Base-by-base conservation (phyloP, 768 basidiomycete genomes). In the Leccinum aurantiacum region DNA sequence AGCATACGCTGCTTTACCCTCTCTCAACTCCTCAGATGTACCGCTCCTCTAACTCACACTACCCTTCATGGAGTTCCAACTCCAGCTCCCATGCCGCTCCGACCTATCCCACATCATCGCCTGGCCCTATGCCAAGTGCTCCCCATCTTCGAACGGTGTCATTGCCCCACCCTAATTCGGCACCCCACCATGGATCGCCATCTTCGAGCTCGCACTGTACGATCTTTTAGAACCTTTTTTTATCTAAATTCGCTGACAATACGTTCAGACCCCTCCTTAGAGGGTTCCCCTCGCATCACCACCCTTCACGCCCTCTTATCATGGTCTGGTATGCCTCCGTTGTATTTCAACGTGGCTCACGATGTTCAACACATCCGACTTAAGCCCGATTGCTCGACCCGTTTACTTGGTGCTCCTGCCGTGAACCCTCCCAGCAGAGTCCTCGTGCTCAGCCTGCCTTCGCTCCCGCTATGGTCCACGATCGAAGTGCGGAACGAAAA, bases 91-190 rank as follows among this genome's bases (percentile, higher is more conserved):
- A 61, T 25, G 53, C 59, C 0, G 27, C 27, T 25, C 60, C 58
- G 27, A 59, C 59, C 44, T 56, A 66, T 25, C 64, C 68, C 19
- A 52, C 63, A 11, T 13, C 55, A 10, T 63, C 69, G 1, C 65
- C 72, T 4, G 66, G 61, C 6, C 63, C 65, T 19, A 68, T 62
- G 50, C 72, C 72, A 0, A 10, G 61, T 35, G 62, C 72, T 3
- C 72, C 74, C 1, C 70, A 67, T 29, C 49, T 72, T 33, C 63
- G 57, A 15, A 66, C 72, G 3, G 72, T 74, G 5, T 69, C 74
- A 14, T 33, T 74, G 17, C 72, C 72, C 10, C 74, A 74, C 54
- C 72, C 72, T 11, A 74, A 74, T 47, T 63, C 74, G 8, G 52
- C 67, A 15, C 61, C 63, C 3, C 31, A 22, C n/a, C 29, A 71